A percentile compares a stretch with the other conserved stretches of the same genome.
These are phyloP conservation scores for Apiospora arundinis DNA, from an alignment of 2,329 filamentous ascomycete species.

Conservation along the genomic window DNA sequence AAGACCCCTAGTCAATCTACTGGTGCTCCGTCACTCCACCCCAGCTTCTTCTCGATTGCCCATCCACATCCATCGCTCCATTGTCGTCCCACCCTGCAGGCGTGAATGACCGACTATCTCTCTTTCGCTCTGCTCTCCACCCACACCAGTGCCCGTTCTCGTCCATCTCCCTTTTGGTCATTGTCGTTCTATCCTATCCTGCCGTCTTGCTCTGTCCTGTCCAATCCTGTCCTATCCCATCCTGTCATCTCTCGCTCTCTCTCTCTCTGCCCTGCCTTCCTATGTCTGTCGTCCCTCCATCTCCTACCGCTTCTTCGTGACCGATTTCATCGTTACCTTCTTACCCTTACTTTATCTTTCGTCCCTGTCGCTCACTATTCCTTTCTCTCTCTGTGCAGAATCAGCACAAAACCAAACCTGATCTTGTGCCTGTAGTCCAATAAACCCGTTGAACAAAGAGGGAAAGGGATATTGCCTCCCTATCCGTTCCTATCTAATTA, in stretches of 20 bases:
- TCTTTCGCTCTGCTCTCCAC: conserved; percentile 25
- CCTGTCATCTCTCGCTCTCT: conserved; percentile 25
- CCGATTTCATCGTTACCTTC: conserved; percentile 30
- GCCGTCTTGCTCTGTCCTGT: conserved; percentile 26
- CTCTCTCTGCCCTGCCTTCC: conserved; percentile 7
- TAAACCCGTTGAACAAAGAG: conserved; percentile 33
- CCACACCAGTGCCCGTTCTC: conserved; percentile 26
- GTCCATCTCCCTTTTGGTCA: conserved; percentile 24
- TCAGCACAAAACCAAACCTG: conserved; percentile 26
- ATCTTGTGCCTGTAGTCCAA: conserved; percentile 32
- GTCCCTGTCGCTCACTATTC: conserved; percentile 42
- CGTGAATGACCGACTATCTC: conserved; percentile 31
- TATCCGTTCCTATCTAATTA: conserved; percentile 33
- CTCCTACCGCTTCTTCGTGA: conserved; percentile 37
- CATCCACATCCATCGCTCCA: conserved; percentile 36
- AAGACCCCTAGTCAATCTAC: conserved; percentile 11
- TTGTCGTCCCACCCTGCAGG: conserved; percentile 39
- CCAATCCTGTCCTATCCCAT: conserved; percentile 28
- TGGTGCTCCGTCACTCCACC: conserved; percentile 24
- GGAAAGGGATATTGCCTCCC: conserved; percentile 38
- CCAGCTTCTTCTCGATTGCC: conserved; percentile 22
- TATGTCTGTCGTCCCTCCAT: conserved; percentile 31
- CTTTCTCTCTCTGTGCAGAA: conserved; percentile 35
- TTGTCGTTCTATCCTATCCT: conserved; percentile 30
- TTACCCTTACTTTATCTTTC: conserved; percentile 34